Percentiles rank a stretch among this genome's conserved stretches.
phyloP scores from a whole-genome alignment of 805 yeast genomes.

The Komagataella mondaviorum region DNA sequence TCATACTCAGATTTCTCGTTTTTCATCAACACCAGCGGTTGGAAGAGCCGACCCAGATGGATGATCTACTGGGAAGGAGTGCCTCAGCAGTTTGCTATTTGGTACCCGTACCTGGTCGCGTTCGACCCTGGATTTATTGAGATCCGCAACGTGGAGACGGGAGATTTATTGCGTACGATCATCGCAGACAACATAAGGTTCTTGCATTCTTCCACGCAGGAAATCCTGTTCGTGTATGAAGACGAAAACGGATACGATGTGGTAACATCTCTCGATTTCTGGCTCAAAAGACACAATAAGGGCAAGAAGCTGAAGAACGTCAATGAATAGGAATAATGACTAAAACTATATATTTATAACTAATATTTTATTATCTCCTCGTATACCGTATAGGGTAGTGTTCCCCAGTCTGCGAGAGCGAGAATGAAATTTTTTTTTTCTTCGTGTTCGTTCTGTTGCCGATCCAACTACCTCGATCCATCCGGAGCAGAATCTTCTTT shows the following conservation, averaged over 20 bases:
- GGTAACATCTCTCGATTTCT: constrained; percentile 84
- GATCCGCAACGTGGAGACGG: constrained; percentile 80
- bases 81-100: constrained; percentile 83
- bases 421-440: not conserved
- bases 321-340: constrained; percentile 8
- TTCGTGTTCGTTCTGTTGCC: not conserved
- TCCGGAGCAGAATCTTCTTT: not conserved
- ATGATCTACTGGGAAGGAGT: constrained; percentile 94
- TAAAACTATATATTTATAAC: constrained; percentile 6
- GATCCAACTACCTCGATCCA: not conserved
- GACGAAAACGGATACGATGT: constrained; percentile 85
- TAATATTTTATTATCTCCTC: not conserved
- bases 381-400: not conserved
- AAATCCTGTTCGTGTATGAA: constrained; percentile 85
- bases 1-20: constrained; percentile 91
- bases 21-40: constrained; percentile 87
- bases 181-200: constrained; percentile 86
- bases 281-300: constrained; percentile 28
- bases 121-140: constrained; percentile 88
- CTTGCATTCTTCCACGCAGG: constrained; percentile 83
- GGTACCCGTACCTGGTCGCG: constrained; percentile 87
- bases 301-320: constrained; percentile 9
- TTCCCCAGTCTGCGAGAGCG: not conserved
- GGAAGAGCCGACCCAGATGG: constrained; percentile 93
- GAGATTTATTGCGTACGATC: constrained; percentile 76